A percentile compares a stretch with the other conserved stretches of the same genome.
phyloP scores from a whole-genome alignment of 208 protist species.

The Crithidia brevicula region DNA sequence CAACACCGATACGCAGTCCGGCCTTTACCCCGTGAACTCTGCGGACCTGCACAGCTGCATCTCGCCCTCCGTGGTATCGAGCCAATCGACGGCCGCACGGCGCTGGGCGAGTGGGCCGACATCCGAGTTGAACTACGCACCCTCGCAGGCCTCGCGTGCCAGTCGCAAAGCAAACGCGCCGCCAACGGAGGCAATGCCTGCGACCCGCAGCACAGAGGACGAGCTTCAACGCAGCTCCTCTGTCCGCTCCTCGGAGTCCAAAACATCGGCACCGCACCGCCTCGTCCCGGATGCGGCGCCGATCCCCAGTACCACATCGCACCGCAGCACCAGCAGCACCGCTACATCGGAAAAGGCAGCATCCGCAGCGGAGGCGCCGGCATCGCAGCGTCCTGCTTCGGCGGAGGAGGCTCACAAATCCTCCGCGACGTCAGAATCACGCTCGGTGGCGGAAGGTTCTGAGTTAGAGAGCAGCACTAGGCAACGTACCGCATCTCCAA shows the following conservation, averaged over 20 bases:
- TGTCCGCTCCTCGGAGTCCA: not conserved
- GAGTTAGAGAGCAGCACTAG: too few species aligned
- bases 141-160: not conserved
- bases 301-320: not conserved
- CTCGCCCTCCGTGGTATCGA: constrained; percentile 4
- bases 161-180: not conserved
- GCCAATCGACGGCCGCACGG: constrained; percentile 4
- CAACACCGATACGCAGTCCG: not conserved
- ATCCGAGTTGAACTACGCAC: not conserved
- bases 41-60: constrained; percentile 9
- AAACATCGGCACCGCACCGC: too few species aligned
- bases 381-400: too few species aligned
- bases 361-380: not conserved
- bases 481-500: not conserved
- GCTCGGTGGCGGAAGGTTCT: too few species aligned
- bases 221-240: not conserved
- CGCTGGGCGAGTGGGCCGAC: constrained; percentile 1
- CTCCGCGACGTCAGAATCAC: too few species aligned
- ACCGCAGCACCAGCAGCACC: not conserved
- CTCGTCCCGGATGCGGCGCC: too few species aligned
- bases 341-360: not conserved
- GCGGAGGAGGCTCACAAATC: too few species aligned
- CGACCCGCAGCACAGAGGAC: not conserved
- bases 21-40: constrained; percentile 1
- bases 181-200: not conserved